A percentile compares a stretch with the other conserved stretches of the same genome.
phyloP scores from a whole-genome alignment of 371 early-diverging fungal species.

The Coemansia sp. region DNA sequence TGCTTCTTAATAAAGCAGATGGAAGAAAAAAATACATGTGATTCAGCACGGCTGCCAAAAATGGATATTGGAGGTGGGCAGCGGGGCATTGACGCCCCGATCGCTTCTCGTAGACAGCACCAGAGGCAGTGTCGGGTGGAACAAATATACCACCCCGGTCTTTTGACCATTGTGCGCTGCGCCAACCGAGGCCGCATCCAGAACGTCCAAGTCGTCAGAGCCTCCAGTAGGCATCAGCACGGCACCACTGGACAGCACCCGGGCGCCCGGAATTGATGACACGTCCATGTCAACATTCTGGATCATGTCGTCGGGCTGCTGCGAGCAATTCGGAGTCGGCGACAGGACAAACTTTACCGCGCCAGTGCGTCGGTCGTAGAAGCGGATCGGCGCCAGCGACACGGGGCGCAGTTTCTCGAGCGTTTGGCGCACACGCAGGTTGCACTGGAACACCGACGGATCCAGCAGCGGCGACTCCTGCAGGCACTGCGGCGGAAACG shows the following conservation, averaged over 20 bases:
- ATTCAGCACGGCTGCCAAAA: conserved; percentile 5
- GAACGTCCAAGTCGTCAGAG: conserved; percentile 14
- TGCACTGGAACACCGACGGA: conserved; percentile 40
- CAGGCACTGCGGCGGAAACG: conserved; percentile 47
- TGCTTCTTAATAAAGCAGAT: background rate
- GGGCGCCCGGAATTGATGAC: background rate
- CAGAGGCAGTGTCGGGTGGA: conserved; percentile 39
- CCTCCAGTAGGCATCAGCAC: conserved; percentile 31
- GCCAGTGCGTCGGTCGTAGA: conserved; percentile 45
- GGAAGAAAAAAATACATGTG: background rate
- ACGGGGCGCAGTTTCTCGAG: conserved; percentile 43
- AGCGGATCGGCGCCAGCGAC: conserved; percentile 39
- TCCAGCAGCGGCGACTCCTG: conserved; percentile 49
- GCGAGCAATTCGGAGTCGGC: conserved; percentile 24
- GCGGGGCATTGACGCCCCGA: conserved; percentile 9
- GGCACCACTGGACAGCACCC: conserved; percentile 24
- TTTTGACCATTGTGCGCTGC: conserved; percentile 2
- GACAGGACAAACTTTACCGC: conserved; percentile 45
- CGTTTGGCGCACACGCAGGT: conserved; percentile 40
- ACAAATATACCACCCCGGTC: conserved; percentile 28
- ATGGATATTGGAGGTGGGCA: conserved; percentile 37
- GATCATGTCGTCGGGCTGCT: background rate
- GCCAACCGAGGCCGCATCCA: conserved; percentile 1
- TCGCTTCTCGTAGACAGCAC: conserved; percentile 40
- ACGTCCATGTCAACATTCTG: background rate